Evolutionary conservation across 140 eudicot genomes (phyloP).

Genomic region (Eryngium alpinum): DNA sequence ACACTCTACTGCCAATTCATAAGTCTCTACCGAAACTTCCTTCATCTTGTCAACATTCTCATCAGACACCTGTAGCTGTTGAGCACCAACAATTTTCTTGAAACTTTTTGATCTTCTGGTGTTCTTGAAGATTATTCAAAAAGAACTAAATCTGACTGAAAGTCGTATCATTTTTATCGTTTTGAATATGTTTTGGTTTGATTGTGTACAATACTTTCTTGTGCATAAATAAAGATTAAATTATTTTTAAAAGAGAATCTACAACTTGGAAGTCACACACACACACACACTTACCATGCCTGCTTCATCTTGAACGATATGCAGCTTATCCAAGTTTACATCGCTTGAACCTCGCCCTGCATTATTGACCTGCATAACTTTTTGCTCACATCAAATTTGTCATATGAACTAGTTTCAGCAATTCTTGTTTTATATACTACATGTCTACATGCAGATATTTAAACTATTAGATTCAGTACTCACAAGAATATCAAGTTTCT

Average conservation of each 20-base stretch:
- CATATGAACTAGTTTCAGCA: background rate
- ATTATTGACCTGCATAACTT: background rate
- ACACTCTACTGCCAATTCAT: slow-evolving; percentile 16
- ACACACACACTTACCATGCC: background rate
- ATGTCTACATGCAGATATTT: too few relatives aligned
- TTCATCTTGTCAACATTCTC: background rate
- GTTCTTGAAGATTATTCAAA: background rate
- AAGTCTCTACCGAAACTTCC: background rate
- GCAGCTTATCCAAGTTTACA: background rate
- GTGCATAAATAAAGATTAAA: background rate
- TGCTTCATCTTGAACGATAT: background rate
- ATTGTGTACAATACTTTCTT: too few relatives aligned
- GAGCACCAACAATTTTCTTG: background rate
- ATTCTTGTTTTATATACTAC: background rate
- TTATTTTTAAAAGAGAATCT: background rate
- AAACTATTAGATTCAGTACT: background rate
- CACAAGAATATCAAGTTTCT: slow-evolving; percentile 30
- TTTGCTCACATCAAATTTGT: too few relatives aligned
- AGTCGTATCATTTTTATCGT: too few relatives aligned
- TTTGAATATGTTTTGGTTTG: background rate
- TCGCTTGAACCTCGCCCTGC: background rate
- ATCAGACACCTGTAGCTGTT: background rate
- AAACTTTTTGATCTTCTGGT: too few relatives aligned
- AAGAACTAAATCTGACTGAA: too few relatives aligned
- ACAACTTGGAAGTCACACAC: background rate